Percentiles rank a stretch among this genome's conserved stretches.
These are phyloP conservation scores for Cryoendolithus antarcticus DNA, from an alignment of 2,329 filamentous ascomycete genomes.

Conservation along the genomic window DNA sequence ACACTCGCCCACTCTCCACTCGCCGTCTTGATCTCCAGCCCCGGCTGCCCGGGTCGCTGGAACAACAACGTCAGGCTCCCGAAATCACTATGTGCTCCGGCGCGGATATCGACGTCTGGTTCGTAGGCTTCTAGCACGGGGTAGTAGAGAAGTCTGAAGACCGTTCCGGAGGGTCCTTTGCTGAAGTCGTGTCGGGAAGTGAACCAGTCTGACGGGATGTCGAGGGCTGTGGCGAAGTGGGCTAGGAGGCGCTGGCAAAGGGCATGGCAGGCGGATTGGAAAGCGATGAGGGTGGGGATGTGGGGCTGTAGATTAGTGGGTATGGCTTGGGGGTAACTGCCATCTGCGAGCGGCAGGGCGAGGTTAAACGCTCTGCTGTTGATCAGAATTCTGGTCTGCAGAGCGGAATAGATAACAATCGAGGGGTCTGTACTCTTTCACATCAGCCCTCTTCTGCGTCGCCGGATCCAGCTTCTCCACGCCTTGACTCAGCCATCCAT, in stretches of 20 bases:
- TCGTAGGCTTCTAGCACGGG: constrained; percentile 13
- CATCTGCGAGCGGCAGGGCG: constrained; percentile 53
- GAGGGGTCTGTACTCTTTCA: constrained; percentile 53
- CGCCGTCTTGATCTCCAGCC: constrained; percentile 65
- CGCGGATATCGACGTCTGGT: constrained; percentile 55
- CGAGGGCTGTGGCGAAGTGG: constrained; percentile 65
- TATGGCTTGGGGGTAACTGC: constrained; percentile 64
- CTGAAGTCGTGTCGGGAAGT: constrained; percentile 45
- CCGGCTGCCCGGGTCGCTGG: constrained; percentile 71
- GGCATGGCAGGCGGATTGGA: constrained; percentile 57
- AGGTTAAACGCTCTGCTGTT: constrained; percentile 77
- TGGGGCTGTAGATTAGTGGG: constrained; percentile 50
- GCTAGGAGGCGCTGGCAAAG: constrained; percentile 62
- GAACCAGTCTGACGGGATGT: constrained; percentile 44
- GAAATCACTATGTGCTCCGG: constrained; percentile 88
- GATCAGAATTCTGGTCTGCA: neutral
- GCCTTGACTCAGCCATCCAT: constrained; percentile 81
- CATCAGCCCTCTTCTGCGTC: constrained; percentile 59
- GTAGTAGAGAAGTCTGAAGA: constrained; percentile 42
- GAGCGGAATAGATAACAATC: neutral
- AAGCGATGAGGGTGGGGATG: constrained; percentile 50
- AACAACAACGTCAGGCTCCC: constrained; percentile 61
- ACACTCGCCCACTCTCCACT: constrained; percentile 30
- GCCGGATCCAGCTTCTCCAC: constrained; percentile 77
- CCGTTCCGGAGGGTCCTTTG: constrained; percentile 38